A percentile compares a stretch with the other conserved stretches of the same genome.
phyloP scores from a whole-genome alignment of 2,329 filamentous ascomycete genomes.

The Aureobasidium zeae region DNA sequence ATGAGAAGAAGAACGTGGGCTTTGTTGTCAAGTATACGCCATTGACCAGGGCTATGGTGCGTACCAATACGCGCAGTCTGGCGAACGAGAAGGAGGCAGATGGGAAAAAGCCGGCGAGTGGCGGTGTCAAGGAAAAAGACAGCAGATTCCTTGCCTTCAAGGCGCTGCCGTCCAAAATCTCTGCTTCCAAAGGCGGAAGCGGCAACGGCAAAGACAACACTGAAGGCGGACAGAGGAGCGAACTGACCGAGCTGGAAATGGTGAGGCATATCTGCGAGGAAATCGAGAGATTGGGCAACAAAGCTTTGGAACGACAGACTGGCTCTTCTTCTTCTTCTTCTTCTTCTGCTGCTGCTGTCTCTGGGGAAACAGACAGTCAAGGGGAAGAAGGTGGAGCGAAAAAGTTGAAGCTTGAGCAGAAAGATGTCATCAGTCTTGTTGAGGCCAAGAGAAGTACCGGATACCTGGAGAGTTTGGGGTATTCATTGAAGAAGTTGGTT shows the following conservation, averaged over 20 bases:
- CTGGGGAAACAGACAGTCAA: no score
- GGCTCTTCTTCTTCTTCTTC: not conserved
- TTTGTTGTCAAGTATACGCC: conserved; percentile 71
- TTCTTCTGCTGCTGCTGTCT: no score
- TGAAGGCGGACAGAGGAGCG: conserved; percentile 29
- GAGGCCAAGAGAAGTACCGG: conserved; percentile 85
- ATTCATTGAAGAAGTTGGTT: conserved; percentile 87
- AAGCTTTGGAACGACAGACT: conserved; percentile 21
- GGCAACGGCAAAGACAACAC: no score
- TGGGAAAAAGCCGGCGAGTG: conserved; percentile 26
- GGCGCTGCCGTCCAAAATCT: conserved; percentile 42
- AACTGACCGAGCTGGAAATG: conserved; percentile 43
- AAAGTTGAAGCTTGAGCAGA: conserved; percentile 40
- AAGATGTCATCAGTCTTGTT: conserved; percentile 70
- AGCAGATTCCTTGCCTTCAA: conserved; percentile 46
- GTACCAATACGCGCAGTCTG: conserved; percentile 79
- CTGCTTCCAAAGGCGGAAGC: conserved; percentile 27
- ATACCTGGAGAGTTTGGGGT: conserved; percentile 74
- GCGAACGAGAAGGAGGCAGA: conserved; percentile 43
- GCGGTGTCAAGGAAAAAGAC: conserved; percentile 13
- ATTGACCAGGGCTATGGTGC: conserved; percentile 58
- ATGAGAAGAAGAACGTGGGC: conserved; percentile 69
- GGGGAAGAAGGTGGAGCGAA: conserved; percentile 18
- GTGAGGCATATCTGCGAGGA: conserved; percentile 63
- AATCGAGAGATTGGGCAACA: conserved; percentile 56